These are phyloP conservation scores for Chalaropsis ovoidea DNA, from an alignment of 2,329 filamentous ascomycete species.

Conservation along the genomic window DNA sequence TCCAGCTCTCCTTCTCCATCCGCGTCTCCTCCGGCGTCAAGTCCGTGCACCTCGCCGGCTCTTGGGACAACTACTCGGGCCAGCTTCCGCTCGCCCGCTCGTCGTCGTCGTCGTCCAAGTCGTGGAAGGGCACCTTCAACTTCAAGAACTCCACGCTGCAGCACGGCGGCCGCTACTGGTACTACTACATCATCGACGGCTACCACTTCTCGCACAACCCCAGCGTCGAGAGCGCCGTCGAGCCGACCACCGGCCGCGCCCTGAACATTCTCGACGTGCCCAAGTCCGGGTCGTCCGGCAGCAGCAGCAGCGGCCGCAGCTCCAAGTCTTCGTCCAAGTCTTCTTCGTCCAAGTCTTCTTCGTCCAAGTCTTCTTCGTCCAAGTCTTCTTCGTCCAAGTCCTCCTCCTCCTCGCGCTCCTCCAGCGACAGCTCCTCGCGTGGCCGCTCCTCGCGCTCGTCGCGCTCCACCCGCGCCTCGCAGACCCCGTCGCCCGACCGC, in stretches of 20 bases:
- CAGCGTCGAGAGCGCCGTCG: constrained; percentile 74
- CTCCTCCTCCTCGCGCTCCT: constrained; percentile 35
- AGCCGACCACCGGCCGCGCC: constrained; percentile 93
- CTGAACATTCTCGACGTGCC: constrained; percentile 96
- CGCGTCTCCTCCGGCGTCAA: constrained; percentile 94
- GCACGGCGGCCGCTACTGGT: constrained; percentile 93
- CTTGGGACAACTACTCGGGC: constrained; percentile 93
- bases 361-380: constrained; percentile 30
- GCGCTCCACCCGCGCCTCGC: constrained; percentile 42
- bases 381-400: constrained; percentile 31
- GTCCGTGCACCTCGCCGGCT: constrained; percentile 93
- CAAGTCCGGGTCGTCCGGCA: constrained; percentile 36
- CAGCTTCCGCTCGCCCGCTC: constrained; percentile 89
- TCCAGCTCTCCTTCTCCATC: constrained; percentile 91
- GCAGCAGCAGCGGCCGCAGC: constrained; percentile 37
- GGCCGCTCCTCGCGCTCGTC: constrained; percentile 35
- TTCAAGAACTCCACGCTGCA: constrained; percentile 82
- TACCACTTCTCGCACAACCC: constrained; percentile 98
- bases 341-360: constrained; percentile 36
- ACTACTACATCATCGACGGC: constrained; percentile 99
- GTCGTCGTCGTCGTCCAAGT: constrained; percentile 64
- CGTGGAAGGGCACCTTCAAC: constrained; percentile 93
- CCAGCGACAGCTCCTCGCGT: constrained; percentile 35
- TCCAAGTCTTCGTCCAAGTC: constrained; percentile 40
- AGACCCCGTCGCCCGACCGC: constrained; percentile 40